Conservation (phyloP, 306 rosid species). For the Hippophae tibetana region DNA sequence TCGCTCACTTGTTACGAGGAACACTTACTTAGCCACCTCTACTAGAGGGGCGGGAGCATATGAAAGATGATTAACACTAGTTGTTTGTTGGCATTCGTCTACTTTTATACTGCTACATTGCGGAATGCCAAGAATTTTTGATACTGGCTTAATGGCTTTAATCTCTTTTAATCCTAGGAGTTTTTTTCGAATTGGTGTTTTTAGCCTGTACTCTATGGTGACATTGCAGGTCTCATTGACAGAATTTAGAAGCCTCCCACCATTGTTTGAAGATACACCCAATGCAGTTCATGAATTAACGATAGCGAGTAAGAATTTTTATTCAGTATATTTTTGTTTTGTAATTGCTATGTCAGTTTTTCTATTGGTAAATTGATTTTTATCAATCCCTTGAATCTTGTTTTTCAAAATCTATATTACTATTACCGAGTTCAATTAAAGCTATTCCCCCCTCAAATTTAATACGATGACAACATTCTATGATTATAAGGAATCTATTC, state of each 20-base stretch:
- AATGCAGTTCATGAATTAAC: conserved; percentile 64
- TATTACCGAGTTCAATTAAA: not conserved
- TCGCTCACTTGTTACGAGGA: too few species aligned
- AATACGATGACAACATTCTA: too few species aligned
- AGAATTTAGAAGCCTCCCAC: conserved; percentile 84
- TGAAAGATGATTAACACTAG: too few species aligned
- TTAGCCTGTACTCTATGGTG: conserved; percentile 5
- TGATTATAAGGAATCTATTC: too few species aligned
- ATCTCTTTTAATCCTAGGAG: not conserved
- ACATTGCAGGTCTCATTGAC: conserved; percentile 58
- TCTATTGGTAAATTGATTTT: not conserved
- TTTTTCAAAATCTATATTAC: not conserved
- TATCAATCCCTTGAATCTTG: not conserved
- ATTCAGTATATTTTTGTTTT: not conserved
- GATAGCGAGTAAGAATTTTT: conserved; percentile 55
- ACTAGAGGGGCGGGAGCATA: too few species aligned
- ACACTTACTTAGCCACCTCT: too few species aligned
- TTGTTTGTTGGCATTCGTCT: too few species aligned
- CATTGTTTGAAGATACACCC: conserved; percentile 71
- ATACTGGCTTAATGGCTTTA: not conserved
- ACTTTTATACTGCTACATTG: too few species aligned
- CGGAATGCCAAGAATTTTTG: too few species aligned
- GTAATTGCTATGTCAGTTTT: not conserved
- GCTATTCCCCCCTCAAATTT: too few species aligned
- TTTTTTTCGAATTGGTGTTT: not conserved